Conservation (phyloP, 2,329 filamentous ascomycete species). For the Talaromyces sp. region DNA sequence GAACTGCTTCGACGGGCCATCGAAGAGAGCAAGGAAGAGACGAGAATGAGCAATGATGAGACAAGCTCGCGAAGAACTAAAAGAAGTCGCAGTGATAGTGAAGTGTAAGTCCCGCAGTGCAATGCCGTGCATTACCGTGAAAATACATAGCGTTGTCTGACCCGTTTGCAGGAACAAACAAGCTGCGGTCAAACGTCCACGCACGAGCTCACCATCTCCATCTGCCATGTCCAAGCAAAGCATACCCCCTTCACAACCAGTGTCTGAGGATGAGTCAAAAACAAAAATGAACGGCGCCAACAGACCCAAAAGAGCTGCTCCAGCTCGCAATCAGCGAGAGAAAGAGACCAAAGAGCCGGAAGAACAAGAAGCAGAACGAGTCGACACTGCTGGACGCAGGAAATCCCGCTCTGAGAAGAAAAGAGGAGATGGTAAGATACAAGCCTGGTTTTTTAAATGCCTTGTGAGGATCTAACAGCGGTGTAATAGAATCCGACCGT, state of each 20-base stretch:
- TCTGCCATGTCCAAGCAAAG: slow-evolving; percentile 49
- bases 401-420: slow-evolving; percentile 78
- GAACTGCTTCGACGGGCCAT: slow-evolving; percentile 82
- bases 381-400: slow-evolving; percentile 70
- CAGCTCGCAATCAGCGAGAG: slow-evolving; percentile 48
- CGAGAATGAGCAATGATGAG: slow-evolving; percentile 46
- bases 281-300: slow-evolving; percentile 42
- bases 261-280: slow-evolving; percentile 63
- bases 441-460: neutral
- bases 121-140: neutral
- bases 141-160: neutral
- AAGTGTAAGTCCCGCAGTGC: slow-evolving; percentile 64
- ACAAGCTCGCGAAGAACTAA: slow-evolving; percentile 63
- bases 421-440: slow-evolving; percentile 63
- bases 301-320: slow-evolving; percentile 53
- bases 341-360: slow-evolving; percentile 42
- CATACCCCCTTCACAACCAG: slow-evolving; percentile 38
- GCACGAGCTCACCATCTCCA: slow-evolving; percentile 70
- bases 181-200: slow-evolving; percentile 63
- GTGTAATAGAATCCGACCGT: slow-evolving; percentile 60
- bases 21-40: slow-evolving; percentile 88
- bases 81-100: slow-evolving; percentile 80
- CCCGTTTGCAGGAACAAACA: slow-evolving; percentile 56
- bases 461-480: neutral
- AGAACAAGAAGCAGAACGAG: slow-evolving; percentile 66